phyloP scores from a whole-genome alignment of 768 basidiomycete species.

The Tylopilus intermedius region DNA sequence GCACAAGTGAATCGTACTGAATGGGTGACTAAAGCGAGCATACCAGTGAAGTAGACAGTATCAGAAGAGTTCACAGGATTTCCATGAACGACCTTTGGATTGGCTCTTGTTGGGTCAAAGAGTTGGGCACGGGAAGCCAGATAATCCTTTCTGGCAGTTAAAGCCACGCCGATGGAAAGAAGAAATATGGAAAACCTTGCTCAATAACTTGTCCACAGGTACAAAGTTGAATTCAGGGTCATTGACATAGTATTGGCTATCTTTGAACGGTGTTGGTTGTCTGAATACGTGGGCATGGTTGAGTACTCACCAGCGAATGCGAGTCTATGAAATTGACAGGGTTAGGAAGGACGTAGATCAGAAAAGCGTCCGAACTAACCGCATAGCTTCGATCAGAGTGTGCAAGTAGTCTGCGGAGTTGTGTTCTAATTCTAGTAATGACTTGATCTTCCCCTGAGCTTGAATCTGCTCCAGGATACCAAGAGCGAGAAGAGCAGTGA shows the following conservation, averaged over 20 bases:
- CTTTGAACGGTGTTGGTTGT: constrained; percentile 33
- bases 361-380: constrained; percentile 39
- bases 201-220: constrained; percentile 78
- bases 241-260: constrained; percentile 85
- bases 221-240: constrained; percentile 78
- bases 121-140: constrained; percentile 73
- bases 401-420: constrained; percentile 91
- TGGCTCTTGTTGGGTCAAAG: constrained; percentile 65
- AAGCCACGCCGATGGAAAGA: not conserved
- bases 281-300: not conserved
- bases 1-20: not conserved
- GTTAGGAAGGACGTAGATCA: constrained; percentile 1
- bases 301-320: constrained; percentile 64
- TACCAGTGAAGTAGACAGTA: constrained; percentile 91
- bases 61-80: constrained; percentile 82
- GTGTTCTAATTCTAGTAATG: constrained; percentile 78
- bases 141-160: constrained; percentile 59
- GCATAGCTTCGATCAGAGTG: constrained; percentile 75
- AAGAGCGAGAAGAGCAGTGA: constrained; percentile 88
- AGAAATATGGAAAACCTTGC: constrained; percentile 50
- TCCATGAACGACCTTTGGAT: constrained; percentile 66
- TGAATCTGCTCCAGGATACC: constrained; percentile 90
- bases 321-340: constrained; percentile 33
- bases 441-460: constrained; percentile 59
- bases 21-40: constrained; percentile 2